phyloP scores from a whole-genome alignment of 2,329 filamentous ascomycete species.

The Plenodomus tracheiphilus region DNA sequence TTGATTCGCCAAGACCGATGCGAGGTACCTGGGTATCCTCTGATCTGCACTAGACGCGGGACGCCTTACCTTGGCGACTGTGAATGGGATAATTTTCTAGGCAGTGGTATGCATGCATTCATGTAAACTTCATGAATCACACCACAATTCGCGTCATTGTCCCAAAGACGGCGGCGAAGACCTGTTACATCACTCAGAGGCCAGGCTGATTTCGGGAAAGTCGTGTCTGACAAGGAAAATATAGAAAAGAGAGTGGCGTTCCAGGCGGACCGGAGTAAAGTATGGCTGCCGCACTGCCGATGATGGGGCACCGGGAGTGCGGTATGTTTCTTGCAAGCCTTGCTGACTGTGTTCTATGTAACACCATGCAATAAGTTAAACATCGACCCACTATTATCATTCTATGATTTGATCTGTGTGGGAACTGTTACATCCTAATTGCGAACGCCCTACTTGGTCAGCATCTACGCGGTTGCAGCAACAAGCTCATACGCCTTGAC shows the following conservation, averaged over 20 bases:
- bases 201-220: too few species aligned
- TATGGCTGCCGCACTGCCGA: not conserved
- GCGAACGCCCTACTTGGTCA: too few species aligned
- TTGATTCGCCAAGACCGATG: not conserved
- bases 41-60: not conserved
- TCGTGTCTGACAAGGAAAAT: too few species aligned
- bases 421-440: too few species aligned
- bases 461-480: not conserved
- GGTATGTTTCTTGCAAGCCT: not conserved
- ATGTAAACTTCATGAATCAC: too few species aligned
- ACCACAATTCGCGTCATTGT: too few species aligned
- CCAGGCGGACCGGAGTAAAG: not conserved
- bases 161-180: too few species aligned
- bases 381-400: too few species aligned
- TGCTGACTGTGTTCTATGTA: not conserved
- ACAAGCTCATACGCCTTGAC: constrained; percentile 53
- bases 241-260: not conserved
- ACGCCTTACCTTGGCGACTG: not conserved
- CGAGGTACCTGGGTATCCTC: not conserved
- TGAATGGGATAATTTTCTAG: not conserved
- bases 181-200: too few species aligned
- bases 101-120: too few species aligned
- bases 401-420: too few species aligned
- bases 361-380: not conserved
- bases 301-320: not conserved